Percentiles rank a stretch among this genome's conserved stretches.
Evolutionary conservation across 2,329 filamentous ascomycete species (phyloP).

Genomic region (Helotiales sp.): DNA sequence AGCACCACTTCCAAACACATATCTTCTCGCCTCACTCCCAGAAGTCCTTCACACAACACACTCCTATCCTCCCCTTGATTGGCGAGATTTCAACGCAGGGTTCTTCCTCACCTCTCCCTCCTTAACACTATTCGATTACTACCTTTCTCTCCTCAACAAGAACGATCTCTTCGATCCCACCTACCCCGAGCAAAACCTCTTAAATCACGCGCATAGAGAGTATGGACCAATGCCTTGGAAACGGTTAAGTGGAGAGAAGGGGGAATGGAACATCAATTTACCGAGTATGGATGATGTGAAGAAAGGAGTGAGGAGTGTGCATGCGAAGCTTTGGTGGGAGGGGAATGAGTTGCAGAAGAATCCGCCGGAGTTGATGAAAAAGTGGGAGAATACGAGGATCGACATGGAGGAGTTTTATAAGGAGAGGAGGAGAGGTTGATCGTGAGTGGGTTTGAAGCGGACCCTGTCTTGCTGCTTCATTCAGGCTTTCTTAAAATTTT

Average conservation of each 20-base stretch:
- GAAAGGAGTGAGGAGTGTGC: conserved; percentile 37
- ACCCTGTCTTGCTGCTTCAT: no score
- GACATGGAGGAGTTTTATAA: conserved; percentile 16
- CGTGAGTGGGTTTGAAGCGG: not conserved
- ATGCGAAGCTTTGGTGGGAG: conserved; percentile 40
- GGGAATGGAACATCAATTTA: conserved; percentile 41
- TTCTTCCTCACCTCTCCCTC: conserved; percentile 44
- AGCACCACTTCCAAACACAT: conserved; percentile 34
- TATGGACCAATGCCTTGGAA: conserved; percentile 44
- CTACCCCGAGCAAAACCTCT: conserved; percentile 43
- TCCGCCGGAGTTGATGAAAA: conserved; percentile 17
- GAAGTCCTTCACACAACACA: conserved; percentile 39
- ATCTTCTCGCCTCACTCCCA: conserved; percentile 37
- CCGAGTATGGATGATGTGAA: conserved; percentile 37
- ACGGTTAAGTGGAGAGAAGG: conserved; percentile 34
- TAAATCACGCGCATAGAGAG: conserved; percentile 45
- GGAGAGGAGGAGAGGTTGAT: not conserved
- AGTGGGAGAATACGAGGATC: conserved; percentile 10
- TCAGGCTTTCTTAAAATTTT: no score
- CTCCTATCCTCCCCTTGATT: conserved; percentile 38
- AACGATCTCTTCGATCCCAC: conserved; percentile 40
- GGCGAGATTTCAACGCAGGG: conserved; percentile 40
- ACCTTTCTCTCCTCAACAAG: conserved; percentile 38
- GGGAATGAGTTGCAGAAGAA: conserved; percentile 18
- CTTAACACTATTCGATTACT: conserved; percentile 39